Percentiles rank a stretch among this genome's conserved stretches.
Conservation (phyloP, 1,284 basidiomycete genomes). For the Cystobasidium slooffiae region DNA sequence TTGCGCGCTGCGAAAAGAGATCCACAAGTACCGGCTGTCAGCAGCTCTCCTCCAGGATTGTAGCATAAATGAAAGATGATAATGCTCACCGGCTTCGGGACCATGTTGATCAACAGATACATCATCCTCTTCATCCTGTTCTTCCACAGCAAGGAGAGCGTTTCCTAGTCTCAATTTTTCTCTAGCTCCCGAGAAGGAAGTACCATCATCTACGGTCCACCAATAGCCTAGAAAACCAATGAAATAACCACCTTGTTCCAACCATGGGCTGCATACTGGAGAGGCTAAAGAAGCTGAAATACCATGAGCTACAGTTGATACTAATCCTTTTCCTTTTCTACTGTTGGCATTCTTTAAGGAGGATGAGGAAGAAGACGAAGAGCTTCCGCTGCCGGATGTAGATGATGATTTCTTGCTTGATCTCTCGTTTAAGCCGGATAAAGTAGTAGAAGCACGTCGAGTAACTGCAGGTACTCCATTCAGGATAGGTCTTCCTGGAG, state of each 20-base stretch:
- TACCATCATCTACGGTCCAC: constrained; percentile 50
- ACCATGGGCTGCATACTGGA: constrained; percentile 30
- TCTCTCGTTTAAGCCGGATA: constrained; percentile 5
- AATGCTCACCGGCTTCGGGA: not conserved
- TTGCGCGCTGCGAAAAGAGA: constrained; percentile 6
- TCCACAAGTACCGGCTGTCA: not conserved
- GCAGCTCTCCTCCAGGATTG: not conserved
- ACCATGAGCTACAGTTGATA: constrained; percentile 32
- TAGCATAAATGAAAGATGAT: not conserved
- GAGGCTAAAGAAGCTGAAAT: constrained; percentile 16
- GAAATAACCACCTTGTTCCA: constrained; percentile 46
- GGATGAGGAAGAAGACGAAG: not conserved
- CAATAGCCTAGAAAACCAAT: constrained; percentile 52
- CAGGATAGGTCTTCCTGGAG: constrained; percentile 15
- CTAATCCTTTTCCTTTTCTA: constrained; percentile 17
- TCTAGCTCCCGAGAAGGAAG: constrained; percentile 45
- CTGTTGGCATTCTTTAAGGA: not conserved
- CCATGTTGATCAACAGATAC: not conserved
- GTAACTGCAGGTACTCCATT: constrained; percentile 24
- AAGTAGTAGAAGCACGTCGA: constrained; percentile 21
- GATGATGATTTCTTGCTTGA: constrained; percentile 31
- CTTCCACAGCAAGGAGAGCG: constrained; percentile 45
- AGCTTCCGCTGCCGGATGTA: not conserved
- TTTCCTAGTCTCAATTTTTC: constrained; percentile 45
- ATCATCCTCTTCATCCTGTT: constrained; percentile 49